Percentiles rank a stretch among this genome's conserved stretches.
phyloP scores from a whole-genome alignment of 805 yeast genomes.

The Starmerella khaoyaiensis region DNA sequence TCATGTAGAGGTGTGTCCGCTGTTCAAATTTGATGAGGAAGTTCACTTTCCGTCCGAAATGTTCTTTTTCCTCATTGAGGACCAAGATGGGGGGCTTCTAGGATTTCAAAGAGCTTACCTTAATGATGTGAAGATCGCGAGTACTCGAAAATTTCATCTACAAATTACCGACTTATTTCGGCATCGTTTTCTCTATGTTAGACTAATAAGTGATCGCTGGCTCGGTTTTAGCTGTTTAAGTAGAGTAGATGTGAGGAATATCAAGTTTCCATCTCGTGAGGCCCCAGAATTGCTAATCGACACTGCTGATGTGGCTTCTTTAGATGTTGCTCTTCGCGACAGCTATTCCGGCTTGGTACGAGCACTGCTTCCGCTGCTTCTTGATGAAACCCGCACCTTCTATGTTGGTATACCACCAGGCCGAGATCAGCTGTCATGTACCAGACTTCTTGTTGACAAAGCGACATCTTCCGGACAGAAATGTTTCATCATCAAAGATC shows the following conservation, averaged over 20 bases:
- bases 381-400: constrained; percentile 21
- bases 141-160: neutral
- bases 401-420: constrained; percentile 41
- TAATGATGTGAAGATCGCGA: neutral
- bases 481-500: constrained; percentile 2
- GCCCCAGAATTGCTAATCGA: neutral
- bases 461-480: neutral
- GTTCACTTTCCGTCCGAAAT: constrained; percentile 54
- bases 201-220: constrained; percentile 74
- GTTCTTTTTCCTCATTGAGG: constrained; percentile 65
- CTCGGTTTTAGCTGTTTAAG: constrained; percentile 52
- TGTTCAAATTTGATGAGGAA: constrained; percentile 62
- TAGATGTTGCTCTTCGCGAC: neutral
- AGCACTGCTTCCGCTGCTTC: constrained; percentile 6
- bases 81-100: constrained; percentile 59
- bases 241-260: constrained; percentile 43
- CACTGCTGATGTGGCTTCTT: neutral
- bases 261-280: constrained; percentile 39
- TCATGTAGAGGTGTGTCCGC: constrained; percentile 53
- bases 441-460: neutral
- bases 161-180: neutral
- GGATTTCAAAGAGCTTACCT: constrained; percentile 22
- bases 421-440: neutral
- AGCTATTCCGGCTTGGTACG: neutral
- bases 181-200: constrained; percentile 53